These are phyloP conservation scores for Acorus calamus DNA, from an alignment of 106 monocot species.

Conservation along the genomic window DNA sequence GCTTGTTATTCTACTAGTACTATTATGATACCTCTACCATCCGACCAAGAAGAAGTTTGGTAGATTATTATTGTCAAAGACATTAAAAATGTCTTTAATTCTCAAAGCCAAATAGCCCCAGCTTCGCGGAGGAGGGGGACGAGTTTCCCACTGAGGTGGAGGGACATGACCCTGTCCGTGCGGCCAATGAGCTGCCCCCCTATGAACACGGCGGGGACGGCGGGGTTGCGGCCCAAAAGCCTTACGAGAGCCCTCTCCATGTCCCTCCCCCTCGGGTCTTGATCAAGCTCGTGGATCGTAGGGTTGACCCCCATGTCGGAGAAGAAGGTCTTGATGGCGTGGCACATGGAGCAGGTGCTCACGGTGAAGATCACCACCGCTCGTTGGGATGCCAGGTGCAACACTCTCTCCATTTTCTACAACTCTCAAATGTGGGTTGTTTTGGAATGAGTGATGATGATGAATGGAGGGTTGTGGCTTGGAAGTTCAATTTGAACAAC, in stretches of 20 bases:
- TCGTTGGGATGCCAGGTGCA: neutral
- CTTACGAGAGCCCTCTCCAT: slow-evolving; percentile 12
- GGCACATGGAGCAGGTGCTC: slow-evolving; percentile 24
- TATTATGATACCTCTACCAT: too few species aligned
- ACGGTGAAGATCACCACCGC: slow-evolving; percentile 14
- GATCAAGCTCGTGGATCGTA: slow-evolving; percentile 12
- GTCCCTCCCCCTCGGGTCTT: slow-evolving; percentile 8
- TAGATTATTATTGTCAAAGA: too few species aligned
- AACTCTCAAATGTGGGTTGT: too few species aligned
- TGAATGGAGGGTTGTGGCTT: too few species aligned
- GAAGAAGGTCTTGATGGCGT: slow-evolving; percentile 19
- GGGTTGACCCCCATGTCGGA: slow-evolving; percentile 6
- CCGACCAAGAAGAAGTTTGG: too few species aligned
- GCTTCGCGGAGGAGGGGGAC: slow-evolving; percentile 12
- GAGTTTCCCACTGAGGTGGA: slow-evolving; percentile 18
- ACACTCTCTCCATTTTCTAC: neutral
- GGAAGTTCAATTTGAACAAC: too few species aligned
- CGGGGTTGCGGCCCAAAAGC: slow-evolving; percentile 3
- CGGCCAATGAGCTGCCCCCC: slow-evolving; percentile 12
- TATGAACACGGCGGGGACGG: slow-evolving; percentile 20
- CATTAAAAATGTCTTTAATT: too few species aligned
- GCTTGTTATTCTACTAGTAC: too few species aligned
- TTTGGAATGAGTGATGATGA: too few species aligned
- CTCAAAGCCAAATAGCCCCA: slow-evolving; percentile 5
- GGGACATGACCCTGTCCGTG: slow-evolving; percentile 12